Percentiles rank a stretch among this genome's conserved stretches.
These are phyloP conservation scores for Mariannaea sp. DNA, from an alignment of 2,329 filamentous ascomycete genomes.

Conservation along the genomic window DNA sequence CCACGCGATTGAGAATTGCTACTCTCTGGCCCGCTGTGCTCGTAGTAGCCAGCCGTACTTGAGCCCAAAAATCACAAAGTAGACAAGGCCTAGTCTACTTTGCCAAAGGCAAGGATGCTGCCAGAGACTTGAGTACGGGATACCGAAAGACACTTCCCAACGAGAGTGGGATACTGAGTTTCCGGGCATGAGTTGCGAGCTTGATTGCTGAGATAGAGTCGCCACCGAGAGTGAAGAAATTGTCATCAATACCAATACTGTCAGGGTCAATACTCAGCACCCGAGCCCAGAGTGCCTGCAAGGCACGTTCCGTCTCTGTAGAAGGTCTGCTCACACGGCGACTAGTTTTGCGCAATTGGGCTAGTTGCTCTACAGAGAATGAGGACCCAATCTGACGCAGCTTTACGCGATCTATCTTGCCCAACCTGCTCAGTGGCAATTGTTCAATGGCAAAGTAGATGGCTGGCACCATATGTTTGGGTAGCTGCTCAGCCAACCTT, in stretches of 20 bases:
- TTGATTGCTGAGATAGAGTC: slow-evolving; percentile 53
- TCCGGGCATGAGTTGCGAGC: slow-evolving; percentile 44
- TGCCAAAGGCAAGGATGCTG: too few relatives aligned
- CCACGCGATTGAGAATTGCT: neutral
- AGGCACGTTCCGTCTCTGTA: slow-evolving; percentile 1
- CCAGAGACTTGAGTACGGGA: too few relatives aligned
- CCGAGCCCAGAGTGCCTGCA: slow-evolving; percentile 45
- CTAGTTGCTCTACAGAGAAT: slow-evolving; percentile 1
- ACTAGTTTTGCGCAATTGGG: neutral
- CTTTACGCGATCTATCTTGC: slow-evolving; percentile 12
- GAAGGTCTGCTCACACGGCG: neutral
- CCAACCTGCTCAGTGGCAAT: neutral
- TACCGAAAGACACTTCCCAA: too few relatives aligned
- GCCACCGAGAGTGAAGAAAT: slow-evolving; percentile 41
- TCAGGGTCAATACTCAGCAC: slow-evolving; percentile 44
- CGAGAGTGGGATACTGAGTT: too few relatives aligned
- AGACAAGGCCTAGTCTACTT: too few relatives aligned
- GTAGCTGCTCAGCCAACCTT: slow-evolving; percentile 5
- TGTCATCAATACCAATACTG: slow-evolving; percentile 51
- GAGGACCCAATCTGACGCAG: slow-evolving; percentile 5
- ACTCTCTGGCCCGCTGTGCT: neutral
- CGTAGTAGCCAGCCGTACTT: neutral
- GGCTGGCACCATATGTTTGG: slow-evolving; percentile 25
- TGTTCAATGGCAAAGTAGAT: slow-evolving; percentile 15
- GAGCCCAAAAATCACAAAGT: neutral